These are phyloP conservation scores for Malus orientalis DNA, from an alignment of 306 rosid genomes.

Conservation along the genomic window DNA sequence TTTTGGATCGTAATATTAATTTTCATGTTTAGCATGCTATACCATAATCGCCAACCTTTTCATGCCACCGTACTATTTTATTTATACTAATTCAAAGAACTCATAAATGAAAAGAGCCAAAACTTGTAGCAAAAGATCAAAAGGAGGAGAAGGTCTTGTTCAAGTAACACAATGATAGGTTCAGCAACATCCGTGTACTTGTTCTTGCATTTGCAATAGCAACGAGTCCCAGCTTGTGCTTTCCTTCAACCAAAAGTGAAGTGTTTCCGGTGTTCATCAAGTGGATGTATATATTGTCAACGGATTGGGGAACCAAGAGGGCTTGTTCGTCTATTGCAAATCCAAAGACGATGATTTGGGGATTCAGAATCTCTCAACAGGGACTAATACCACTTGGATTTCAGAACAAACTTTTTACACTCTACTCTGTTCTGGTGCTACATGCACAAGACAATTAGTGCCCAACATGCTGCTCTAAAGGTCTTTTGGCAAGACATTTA, in stretches of 20 bases:
- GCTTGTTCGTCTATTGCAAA: not conserved
- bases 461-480: not conserved
- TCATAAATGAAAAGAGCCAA: not conserved
- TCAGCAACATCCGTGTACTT: not conserved
- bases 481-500: not conserved
- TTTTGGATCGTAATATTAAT: not conserved
- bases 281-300: constrained; percentile 4
- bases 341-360: constrained; percentile 19
- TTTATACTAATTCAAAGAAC: not conserved
- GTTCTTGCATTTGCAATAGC: not conserved
- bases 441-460: not conserved
- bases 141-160: not conserved
- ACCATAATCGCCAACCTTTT: not conserved
- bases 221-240: not conserved
- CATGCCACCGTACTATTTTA: not conserved
- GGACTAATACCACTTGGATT: not conserved
- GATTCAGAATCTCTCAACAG: not conserved
- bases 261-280: not conserved
- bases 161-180: not conserved
- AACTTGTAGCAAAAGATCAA: not conserved
- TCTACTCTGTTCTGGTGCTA: constrained; percentile 10
- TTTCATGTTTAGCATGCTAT: not conserved
- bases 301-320: not conserved
- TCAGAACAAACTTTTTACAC: not conserved
- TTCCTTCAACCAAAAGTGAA: not conserved